phyloP scores from a whole-genome alignment of 2,329 filamentous ascomycete species.

The Byssothecium circinans region DNA sequence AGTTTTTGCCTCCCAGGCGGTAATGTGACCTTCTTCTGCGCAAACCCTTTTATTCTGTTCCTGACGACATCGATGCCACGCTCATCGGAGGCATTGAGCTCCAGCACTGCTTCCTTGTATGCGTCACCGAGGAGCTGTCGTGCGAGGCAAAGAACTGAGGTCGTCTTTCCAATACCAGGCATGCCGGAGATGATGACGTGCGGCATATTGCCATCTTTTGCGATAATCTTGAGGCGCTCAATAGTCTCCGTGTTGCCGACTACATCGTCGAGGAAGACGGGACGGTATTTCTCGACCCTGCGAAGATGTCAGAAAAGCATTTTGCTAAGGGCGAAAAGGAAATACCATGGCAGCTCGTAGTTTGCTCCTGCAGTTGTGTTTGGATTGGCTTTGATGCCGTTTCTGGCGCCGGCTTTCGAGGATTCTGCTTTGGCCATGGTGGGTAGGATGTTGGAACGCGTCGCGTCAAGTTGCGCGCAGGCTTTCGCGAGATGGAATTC shows the following conservation, averaged over 20 bases:
- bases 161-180: slow-evolving; percentile 98
- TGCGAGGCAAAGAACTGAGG: slow-evolving; percentile 89
- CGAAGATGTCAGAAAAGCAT: slow-evolving; percentile 12
- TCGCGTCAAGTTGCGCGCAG: slow-evolving; percentile 19
- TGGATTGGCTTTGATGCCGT: slow-evolving; percentile 47
- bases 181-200: slow-evolving; percentile 99
- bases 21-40: slow-evolving; percentile 97
- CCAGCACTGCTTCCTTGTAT: slow-evolving; percentile 96
- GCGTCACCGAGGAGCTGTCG: slow-evolving; percentile 86
- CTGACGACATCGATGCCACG: slow-evolving; percentile 96
- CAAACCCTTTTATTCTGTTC: slow-evolving; percentile 97
- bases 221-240: slow-evolving; percentile 95
- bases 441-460: slow-evolving; percentile 15
- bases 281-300: slow-evolving; percentile 98
- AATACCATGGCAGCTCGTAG: slow-evolving; percentile 80
- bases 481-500: slow-evolving; percentile 19
- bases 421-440: slow-evolving; percentile 54
- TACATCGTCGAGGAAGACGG: slow-evolving; percentile 91
- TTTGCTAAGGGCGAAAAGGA: slow-evolving; percentile 1
- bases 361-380: slow-evolving; percentile 46
- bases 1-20: slow-evolving; percentile 90
- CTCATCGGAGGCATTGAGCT: slow-evolving; percentile 95
- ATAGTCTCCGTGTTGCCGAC: slow-evolving; percentile 98
- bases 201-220: slow-evolving; percentile 98
- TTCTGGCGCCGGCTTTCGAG: slow-evolving; percentile 50